These are phyloP conservation scores for Clarireedia sp. DNA, from an alignment of 2,329 filamentous ascomycete genomes.

Conservation along the genomic window DNA sequence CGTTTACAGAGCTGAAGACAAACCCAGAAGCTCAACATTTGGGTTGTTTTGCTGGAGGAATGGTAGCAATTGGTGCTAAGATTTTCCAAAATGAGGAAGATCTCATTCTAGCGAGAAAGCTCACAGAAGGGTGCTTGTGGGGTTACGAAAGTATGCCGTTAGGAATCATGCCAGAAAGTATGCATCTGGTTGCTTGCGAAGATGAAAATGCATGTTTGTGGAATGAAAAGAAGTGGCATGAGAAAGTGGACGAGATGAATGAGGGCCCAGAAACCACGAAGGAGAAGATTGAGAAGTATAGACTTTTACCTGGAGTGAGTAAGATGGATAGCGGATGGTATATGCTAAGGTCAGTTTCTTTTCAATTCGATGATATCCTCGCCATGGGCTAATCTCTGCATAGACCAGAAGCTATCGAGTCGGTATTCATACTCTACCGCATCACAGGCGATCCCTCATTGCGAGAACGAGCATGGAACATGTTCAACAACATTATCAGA, in stretches of 20 bases:
- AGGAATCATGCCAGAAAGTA: conserved; percentile 54
- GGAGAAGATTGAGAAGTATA: conserved; percentile 8
- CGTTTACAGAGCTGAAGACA: conserved; percentile 19
- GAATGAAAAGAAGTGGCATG: conserved; percentile 14
- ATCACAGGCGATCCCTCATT: conserved; percentile 25
- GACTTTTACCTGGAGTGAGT: conserved; percentile 11
- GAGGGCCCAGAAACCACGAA: conserved; percentile 1
- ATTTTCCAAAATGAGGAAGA: conserved; percentile 48
- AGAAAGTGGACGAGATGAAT: conserved; percentile 2
- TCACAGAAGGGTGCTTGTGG: conserved; percentile 57
- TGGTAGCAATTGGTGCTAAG: conserved; percentile 59
- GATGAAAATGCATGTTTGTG: conserved; percentile 16
- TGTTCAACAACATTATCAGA: conserved; percentile 38
- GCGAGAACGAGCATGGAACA: conserved; percentile 38
- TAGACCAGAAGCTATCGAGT: conserved; percentile 58
- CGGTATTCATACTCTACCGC: conserved; percentile 51
- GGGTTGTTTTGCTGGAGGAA: conserved; percentile 63
- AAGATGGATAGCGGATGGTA: conserved; percentile 11
- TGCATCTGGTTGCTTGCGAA: conserved; percentile 32
- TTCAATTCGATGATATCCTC: conserved; percentile 15
- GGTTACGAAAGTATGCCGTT: conserved; percentile 48
- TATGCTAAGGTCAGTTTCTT: conserved; percentile 8
- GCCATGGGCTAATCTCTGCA: neutral
- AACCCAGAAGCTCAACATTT: conserved; percentile 49
- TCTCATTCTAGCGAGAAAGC: conserved; percentile 44